Percentiles rank a stretch among this genome's conserved stretches.
phyloP scores from a whole-genome alignment of 768 basidiomycete species.

The Sarcodon aspratus region DNA sequence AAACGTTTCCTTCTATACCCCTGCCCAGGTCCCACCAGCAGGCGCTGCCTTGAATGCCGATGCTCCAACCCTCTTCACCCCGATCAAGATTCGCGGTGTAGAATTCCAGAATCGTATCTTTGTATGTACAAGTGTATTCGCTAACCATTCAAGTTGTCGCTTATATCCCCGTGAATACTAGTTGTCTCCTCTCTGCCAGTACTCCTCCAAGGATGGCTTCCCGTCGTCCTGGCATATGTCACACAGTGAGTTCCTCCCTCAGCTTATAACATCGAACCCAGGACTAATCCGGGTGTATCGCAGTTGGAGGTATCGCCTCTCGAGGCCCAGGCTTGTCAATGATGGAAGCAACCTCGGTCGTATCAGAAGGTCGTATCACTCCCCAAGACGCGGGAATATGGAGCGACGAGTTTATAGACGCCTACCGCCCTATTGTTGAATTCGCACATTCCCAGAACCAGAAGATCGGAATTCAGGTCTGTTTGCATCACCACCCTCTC shows the following conservation, averaged over 20 bases:
- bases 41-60: conserved; percentile 33
- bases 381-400: conserved; percentile 53
- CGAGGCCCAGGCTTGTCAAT: conserved; percentile 46
- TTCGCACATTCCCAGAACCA: conserved; percentile 65
- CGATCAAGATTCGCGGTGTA: conserved; percentile 29
- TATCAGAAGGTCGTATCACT: conserved; percentile 50
- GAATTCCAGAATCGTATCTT: conserved; percentile 19
- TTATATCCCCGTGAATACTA: conserved; percentile 4
- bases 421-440: conserved; percentile 41
- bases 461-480: conserved; percentile 53
- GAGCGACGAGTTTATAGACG: conserved; percentile 43
- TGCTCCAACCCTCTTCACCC: conserved; percentile 38
- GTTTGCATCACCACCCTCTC: too few relatives aligned
- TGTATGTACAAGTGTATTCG: conserved; percentile 7
- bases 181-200: conserved; percentile 51
- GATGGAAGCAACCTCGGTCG: conserved; percentile 59
- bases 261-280: neutral
- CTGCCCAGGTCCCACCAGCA: conserved; percentile 29
- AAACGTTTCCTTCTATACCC: conserved; percentile 33
- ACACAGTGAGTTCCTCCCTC: conserved; percentile 21
- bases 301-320: conserved; percentile 42
- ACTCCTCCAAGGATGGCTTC: conserved; percentile 43
- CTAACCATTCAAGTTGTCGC: neutral
- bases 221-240: conserved; percentile 46
- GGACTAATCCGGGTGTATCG: neutral